These are phyloP conservation scores for Zymoseptoria pseudotritici DNA, from an alignment of 2,329 filamentous ascomycete genomes.

Conservation along the genomic window DNA sequence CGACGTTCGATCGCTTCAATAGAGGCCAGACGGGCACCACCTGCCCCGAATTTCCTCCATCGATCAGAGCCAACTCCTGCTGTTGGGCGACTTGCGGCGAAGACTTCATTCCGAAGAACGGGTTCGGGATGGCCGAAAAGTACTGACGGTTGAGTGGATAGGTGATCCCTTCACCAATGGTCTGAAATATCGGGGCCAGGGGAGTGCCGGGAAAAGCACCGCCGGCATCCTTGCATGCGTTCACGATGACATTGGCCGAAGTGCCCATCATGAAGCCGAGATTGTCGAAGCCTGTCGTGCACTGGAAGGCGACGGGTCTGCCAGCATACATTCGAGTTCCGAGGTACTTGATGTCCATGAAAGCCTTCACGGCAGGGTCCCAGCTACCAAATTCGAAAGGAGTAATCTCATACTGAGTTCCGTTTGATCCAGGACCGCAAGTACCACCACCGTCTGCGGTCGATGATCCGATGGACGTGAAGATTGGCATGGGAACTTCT, in stretches of 20 bases:
- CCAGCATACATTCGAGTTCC: slow-evolving; percentile 52
- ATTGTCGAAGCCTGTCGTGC: slow-evolving; percentile 42
- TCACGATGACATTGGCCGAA: slow-evolving; percentile 35
- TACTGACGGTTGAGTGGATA: not conserved
- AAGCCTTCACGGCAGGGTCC: slow-evolving; percentile 52
- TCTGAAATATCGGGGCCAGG: not conserved
- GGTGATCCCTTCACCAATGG: not conserved
- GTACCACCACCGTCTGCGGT: slow-evolving; percentile 27
- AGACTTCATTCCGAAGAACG: not conserved
- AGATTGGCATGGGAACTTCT: slow-evolving; percentile 35
- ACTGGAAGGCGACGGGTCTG: slow-evolving; percentile 31
- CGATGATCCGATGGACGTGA: slow-evolving; percentile 32
- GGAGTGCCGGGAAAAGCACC: not conserved
- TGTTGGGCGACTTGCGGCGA: not conserved
- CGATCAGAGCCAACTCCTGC: not conserved
- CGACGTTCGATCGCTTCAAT: not conserved
- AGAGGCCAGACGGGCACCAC: not conserved
- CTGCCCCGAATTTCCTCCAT: not conserved
- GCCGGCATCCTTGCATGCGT: slow-evolving; percentile 7
- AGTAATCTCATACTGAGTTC: slow-evolving; percentile 56
- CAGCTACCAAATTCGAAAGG: slow-evolving; percentile 59
- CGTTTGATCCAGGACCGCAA: slow-evolving; percentile 34
- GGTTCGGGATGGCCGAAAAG: slow-evolving; percentile 1
- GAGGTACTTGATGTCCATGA: slow-evolving; percentile 51
- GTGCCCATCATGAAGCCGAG: slow-evolving; percentile 39